phyloP scores from a whole-genome alignment of 176 grass and related monocot genomes.

The Oryza punctata region DNA sequence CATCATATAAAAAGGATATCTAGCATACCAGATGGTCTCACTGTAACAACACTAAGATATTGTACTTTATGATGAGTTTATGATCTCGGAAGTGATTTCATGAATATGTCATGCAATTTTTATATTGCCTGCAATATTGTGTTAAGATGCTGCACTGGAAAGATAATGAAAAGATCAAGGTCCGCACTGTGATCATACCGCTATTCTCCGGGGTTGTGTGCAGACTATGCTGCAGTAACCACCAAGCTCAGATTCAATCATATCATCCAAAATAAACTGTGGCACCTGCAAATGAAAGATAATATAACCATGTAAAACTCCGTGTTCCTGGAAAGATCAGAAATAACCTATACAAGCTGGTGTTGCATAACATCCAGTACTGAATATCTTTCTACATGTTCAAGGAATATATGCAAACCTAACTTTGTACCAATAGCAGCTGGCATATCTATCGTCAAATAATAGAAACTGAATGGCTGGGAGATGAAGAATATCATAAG shows the following conservation, averaged over 20 bases:
- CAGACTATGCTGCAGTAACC: conserved; percentile 90
- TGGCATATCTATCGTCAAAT: background rate
- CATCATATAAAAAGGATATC: background rate
- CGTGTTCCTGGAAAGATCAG: conserved; percentile 1
- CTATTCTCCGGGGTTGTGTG: conserved; percentile 90
- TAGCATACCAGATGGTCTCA: conserved; percentile 24
- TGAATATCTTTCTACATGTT: conserved; percentile 4
- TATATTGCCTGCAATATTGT: conserved; percentile 4
- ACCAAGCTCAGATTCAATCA: conserved; percentile 86
- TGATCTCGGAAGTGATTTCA: conserved; percentile 15
- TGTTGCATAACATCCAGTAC: background rate
- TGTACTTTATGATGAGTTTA: background rate
- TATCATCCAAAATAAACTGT: conserved; percentile 97
- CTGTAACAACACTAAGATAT: conserved; percentile 13
- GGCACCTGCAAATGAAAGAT: conserved; percentile 67
- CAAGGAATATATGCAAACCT: conserved; percentile 9
- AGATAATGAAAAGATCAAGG: conserved; percentile 11
- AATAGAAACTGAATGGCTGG: background rate
- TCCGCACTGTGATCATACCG: conserved; percentile 49
- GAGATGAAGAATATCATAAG: background rate
- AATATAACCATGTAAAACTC: conserved; percentile 26
- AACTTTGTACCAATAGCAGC: conserved; percentile 11
- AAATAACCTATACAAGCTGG: conserved; percentile 7
- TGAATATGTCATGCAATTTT: conserved; percentile 12
- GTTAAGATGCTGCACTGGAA: conserved; percentile 6